Evolutionary conservation across 257 asterid genomes (phyloP).

Genomic region (Perilla frutescens): DNA sequence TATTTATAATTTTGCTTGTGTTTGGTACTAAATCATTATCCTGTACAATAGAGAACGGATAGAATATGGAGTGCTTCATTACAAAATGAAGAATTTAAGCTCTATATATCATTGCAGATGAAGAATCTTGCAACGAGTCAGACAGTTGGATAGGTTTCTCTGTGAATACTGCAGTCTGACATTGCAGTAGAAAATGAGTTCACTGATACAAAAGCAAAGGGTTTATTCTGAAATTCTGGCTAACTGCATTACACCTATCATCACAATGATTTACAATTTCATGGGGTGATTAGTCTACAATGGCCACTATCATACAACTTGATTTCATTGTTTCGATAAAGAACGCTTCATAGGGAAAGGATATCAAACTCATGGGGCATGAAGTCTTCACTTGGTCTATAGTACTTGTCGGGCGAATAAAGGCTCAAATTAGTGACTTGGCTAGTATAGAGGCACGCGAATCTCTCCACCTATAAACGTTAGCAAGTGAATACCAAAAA

Average conservation of each 20-base stretch:
- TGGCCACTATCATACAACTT: conserved; percentile 30
- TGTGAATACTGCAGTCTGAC: not conserved
- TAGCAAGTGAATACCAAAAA: not conserved
- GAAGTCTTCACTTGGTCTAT: conserved; percentile 91
- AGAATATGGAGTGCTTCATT: not conserved
- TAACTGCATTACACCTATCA: conserved; percentile 26
- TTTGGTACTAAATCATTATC: not conserved
- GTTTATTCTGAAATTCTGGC: not conserved
- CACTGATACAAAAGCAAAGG: not conserved
- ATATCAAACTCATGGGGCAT: conserved; percentile 94
- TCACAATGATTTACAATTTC: conserved; percentile 31
- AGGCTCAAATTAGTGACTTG: conserved; percentile 85
- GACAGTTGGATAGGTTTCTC: not conserved
- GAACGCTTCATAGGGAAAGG: conserved; percentile 47
- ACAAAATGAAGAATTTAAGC: not conserved
- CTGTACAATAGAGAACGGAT: not conserved
- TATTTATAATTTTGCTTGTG: no score
- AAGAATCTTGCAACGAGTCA: conserved; percentile 4
- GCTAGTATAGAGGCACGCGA: conserved; percentile 93
- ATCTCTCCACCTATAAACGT: conserved; percentile 83
- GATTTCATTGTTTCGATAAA: conserved; percentile 3
- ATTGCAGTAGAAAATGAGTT: not conserved
- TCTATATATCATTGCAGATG: not conserved
- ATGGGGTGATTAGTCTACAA: conserved; percentile 28
- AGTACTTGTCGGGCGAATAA: conserved; percentile 91